Evolutionary conservation across 139 green algal genomes (phyloP).

Genomic region (Bryopsis sp.): DNA sequence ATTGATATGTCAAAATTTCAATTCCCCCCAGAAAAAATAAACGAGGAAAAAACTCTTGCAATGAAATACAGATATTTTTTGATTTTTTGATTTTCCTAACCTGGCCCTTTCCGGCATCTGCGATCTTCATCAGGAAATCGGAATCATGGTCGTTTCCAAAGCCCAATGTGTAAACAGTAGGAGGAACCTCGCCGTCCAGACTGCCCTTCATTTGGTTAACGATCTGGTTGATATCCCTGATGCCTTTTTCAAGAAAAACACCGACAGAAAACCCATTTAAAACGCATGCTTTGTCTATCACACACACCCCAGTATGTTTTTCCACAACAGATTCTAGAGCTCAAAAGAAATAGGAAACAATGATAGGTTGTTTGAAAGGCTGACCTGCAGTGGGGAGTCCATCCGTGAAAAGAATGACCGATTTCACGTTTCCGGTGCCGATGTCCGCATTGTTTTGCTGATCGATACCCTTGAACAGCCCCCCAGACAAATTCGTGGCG

Average conservation of each 20-base stretch:
- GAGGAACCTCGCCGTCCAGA: constrained; percentile 2
- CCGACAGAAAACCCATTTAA: not conserved
- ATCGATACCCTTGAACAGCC: constrained; percentile 9
- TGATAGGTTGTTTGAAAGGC: too few species aligned
- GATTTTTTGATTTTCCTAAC: too few species aligned
- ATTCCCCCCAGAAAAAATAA: too few species aligned
- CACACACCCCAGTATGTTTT: too few species aligned
- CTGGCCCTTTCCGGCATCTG: not conserved
- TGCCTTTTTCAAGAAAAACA: not conserved
- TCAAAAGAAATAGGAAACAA: too few species aligned
- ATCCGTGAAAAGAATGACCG: constrained; percentile 15
- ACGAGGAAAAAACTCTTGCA: too few species aligned
- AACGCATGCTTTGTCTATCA: not conserved
- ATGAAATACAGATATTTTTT: too few species aligned
- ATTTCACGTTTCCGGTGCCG: not conserved
- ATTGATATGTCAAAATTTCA: too few species aligned
- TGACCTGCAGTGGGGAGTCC: constrained; percentile 1
- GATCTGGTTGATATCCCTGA: constrained; percentile 1
- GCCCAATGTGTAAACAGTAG: constrained; percentile 9
- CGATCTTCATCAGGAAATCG: not conserved
- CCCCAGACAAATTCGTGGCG: constrained; percentile 2
- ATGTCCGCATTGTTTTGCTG: constrained; percentile 9
- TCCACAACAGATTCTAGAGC: too few species aligned
- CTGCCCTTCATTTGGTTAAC: not conserved
- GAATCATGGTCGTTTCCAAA: constrained; percentile 14